phyloP scores from a whole-genome alignment of 2,329 filamentous ascomycete species.

The Ambrosiella xylebori region DNA sequence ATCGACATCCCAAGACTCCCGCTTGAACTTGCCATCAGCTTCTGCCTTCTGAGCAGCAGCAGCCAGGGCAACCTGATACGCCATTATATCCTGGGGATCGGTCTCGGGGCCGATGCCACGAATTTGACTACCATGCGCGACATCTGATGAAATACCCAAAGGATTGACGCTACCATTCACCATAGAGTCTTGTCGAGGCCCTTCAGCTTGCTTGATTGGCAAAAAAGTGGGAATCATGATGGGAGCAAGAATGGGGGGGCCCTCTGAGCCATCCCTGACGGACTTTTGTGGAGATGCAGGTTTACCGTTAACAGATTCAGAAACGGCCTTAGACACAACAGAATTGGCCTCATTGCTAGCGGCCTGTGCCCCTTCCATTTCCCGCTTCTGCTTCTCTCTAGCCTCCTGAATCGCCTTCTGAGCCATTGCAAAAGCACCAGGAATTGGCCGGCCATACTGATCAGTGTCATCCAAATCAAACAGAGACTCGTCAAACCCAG shows the following conservation, averaged over 20 bases:
- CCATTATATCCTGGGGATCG: conserved; percentile 27
- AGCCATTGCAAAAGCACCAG: conserved; percentile 38
- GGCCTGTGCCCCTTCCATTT: conserved; percentile 10
- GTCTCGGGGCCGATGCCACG: conserved; percentile 11
- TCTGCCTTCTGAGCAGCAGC: conserved; percentile 64
- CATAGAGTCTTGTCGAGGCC: background rate
- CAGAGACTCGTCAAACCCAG: conserved; percentile 53
- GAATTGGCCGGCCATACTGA: conserved; percentile 41
- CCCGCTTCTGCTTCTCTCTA: conserved; percentile 6
- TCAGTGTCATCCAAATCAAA: conserved; percentile 54
- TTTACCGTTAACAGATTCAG: background rate
- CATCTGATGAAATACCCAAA: background rate
- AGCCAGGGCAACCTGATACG: conserved; percentile 71
- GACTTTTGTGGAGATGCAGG: background rate
- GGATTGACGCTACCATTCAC: background rate
- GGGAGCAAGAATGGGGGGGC: background rate
- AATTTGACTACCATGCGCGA: conserved; percentile 1
- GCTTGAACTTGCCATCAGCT: conserved; percentile 56
- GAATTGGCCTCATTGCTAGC: background rate
- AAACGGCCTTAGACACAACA: background rate
- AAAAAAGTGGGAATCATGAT: conserved; percentile 10
- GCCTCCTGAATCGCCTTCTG: conserved; percentile 20
- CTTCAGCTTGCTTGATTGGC: conserved; percentile 6
- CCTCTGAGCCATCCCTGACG: background rate
- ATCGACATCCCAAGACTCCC: conserved; percentile 31